A percentile compares a stretch with the other conserved stretches of the same genome.
These are phyloP conservation scores for Daldinia bambusicola DNA, from an alignment of 495 filamentous ascomycete genomes.

Conservation along the genomic window DNA sequence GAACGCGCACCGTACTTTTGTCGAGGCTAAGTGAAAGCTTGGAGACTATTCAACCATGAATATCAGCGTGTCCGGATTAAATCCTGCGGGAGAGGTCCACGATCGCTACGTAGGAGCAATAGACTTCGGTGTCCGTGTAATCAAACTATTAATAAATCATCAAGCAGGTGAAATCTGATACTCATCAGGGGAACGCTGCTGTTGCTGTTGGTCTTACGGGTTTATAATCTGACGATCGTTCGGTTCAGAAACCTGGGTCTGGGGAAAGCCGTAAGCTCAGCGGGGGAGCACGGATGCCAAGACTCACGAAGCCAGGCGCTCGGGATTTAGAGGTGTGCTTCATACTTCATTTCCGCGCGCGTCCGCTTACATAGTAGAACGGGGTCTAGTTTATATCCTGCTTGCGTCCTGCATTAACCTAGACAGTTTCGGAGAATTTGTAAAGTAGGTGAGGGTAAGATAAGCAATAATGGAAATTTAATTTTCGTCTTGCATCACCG, in stretches of 20 bases:
- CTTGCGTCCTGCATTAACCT: background rate
- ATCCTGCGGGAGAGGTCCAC: background rate
- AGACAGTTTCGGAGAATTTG: no score
- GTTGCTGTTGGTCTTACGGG: no score
- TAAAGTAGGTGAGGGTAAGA: background rate
- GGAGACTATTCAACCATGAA: background rate
- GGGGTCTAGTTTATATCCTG: background rate
- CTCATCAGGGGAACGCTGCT: no score
- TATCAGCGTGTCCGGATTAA: background rate
- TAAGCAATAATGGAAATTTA: background rate
- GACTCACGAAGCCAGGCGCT: slow-evolving; percentile 3
- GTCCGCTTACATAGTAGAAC: background rate
- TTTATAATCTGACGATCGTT: no score
- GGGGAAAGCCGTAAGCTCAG: background rate
- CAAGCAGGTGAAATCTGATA: background rate
- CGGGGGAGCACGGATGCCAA: background rate
- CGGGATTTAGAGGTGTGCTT: background rate
- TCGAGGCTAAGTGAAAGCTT: background rate
- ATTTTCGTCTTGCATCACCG: background rate
- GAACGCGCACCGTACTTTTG: background rate
- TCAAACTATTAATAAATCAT: slow-evolving; percentile 1
- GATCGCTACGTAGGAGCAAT: background rate
- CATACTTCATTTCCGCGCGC: background rate
- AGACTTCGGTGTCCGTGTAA: background rate
- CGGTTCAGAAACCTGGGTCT: background rate